These are phyloP conservation scores for Nepenthes mirabilis DNA, from an alignment of 148 eudicot species.

Conservation along the genomic window DNA sequence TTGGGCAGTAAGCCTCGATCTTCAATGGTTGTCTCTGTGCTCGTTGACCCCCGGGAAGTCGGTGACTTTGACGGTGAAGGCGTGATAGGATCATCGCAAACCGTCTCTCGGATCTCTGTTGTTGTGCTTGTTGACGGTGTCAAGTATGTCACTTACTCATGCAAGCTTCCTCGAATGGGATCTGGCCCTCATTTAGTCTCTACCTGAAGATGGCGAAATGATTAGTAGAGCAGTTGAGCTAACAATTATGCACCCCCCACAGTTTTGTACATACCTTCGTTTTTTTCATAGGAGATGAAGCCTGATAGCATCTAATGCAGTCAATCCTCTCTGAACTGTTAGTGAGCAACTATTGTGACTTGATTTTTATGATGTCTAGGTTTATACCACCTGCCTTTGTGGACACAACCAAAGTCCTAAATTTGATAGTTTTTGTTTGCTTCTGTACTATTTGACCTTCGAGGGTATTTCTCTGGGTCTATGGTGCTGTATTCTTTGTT, in stretches of 20 bases:
- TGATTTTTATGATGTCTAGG: too few species aligned
- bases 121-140: slow-evolving; percentile 92
- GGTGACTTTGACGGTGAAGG: slow-evolving; percentile 59
- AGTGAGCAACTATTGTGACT: too few species aligned
- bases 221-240: not conserved
- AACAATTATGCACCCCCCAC: slow-evolving; percentile 8
- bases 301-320: not conserved
- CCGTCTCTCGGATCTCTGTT: slow-evolving; percentile 73
- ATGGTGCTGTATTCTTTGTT: too few species aligned
- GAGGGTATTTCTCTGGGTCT: too few species aligned
- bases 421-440: too few species aligned
- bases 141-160: slow-evolving; percentile 93
- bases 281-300: not conserved
- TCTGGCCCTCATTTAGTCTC: slow-evolving; percentile 56
- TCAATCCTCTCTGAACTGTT: not conserved
- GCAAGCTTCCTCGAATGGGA: slow-evolving; percentile 84
- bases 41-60: slow-evolving; percentile 82
- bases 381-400: too few species aligned
- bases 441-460: too few species aligned
- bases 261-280: slow-evolving; percentile 42
- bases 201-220: slow-evolving; percentile 18
- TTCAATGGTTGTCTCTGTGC: slow-evolving; percentile 89
- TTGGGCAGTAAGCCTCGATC: slow-evolving; percentile 35
- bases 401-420: too few species aligned
- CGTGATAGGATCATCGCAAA: slow-evolving; percentile 48